These are phyloP conservation scores for Galium porrigens DNA, from an alignment of 305 asterid species.

Conservation along the genomic window DNA sequence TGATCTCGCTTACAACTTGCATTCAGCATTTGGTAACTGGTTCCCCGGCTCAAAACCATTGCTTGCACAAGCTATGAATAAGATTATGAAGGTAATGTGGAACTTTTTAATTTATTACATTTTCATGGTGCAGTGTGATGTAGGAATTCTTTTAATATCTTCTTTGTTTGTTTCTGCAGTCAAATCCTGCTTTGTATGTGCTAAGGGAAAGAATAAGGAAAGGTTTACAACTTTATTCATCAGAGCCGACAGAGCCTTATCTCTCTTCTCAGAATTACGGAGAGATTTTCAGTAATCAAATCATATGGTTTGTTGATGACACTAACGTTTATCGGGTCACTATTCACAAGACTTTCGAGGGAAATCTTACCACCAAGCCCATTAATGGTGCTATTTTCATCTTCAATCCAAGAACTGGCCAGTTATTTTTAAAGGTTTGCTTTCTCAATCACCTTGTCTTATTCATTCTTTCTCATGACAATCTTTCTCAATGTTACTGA, in stretches of 20 bases:
- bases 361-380: constrained; percentile 94
- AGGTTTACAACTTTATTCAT: constrained; percentile 91
- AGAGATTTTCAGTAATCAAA: constrained; percentile 97
- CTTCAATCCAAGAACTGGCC: constrained; percentile 96
- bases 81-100: constrained; percentile 82
- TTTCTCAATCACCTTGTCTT: constrained; percentile 2
- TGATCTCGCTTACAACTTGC: constrained; percentile 90
- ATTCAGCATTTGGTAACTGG: constrained; percentile 99
- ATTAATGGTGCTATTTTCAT: constrained; percentile 97
- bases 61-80: constrained; percentile 98
- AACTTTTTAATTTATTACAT: not conserved
- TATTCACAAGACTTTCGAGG: constrained; percentile 96
- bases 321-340: constrained; percentile 98
- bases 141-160: not conserved
- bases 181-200: constrained; percentile 92
- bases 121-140: not conserved
- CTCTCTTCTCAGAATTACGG: constrained; percentile 97
- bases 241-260: constrained; percentile 98
- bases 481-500: not conserved
- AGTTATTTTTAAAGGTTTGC: constrained; percentile 76
- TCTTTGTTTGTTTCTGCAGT: constrained; percentile 34
- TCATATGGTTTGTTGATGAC: constrained; percentile 98
- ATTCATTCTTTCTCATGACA: not conserved
- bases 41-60: constrained; percentile 98
- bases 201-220: constrained; percentile 88